Conservation (phyloP, 2,329 filamentous ascomycete genomes). For the Phoma sp. region DNA sequence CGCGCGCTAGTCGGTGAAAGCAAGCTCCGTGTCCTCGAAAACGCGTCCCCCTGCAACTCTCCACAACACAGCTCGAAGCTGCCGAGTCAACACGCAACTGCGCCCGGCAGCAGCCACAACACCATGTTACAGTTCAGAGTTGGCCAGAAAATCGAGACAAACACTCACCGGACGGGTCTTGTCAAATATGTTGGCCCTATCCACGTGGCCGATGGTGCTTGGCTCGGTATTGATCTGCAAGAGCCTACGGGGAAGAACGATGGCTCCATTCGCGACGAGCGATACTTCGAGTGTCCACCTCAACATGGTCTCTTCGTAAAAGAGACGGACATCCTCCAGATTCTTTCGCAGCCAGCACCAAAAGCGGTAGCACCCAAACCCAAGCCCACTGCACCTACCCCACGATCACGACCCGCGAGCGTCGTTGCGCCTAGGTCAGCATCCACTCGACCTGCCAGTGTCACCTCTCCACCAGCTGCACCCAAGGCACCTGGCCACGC, state of each 20-base stretch:
- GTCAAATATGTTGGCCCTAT: conserved; percentile 84
- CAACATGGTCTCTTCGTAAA: conserved; percentile 86
- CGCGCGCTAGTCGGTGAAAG: conserved; percentile 13
- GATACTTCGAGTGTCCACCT: conserved; percentile 82
- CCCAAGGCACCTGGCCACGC: conserved; percentile 11
- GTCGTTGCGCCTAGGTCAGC: conserved; percentile 24
- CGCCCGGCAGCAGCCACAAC: conserved; percentile 11
- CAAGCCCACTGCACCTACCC: conserved; percentile 20
- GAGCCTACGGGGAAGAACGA: conserved; percentile 89
- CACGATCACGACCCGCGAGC: conserved; percentile 34
- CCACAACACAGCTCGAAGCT: conserved; percentile 15
- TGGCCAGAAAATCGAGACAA: conserved; percentile 80
- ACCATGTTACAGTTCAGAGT: conserved; percentile 39
- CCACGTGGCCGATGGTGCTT: conserved; percentile 81
- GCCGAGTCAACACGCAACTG: conserved; percentile 17
- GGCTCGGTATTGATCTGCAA: conserved; percentile 88
- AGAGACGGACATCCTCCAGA: conserved; percentile 68
- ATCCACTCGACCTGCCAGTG: conserved; percentile 20
- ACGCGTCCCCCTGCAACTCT: conserved; percentile 12
- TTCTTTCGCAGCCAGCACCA: conserved; percentile 54
- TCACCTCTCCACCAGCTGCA: conserved; percentile 14
- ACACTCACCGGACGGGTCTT: conserved; percentile 75
- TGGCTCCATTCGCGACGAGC: conserved; percentile 83
- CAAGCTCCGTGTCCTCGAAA: conserved; percentile 11
- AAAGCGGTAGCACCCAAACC: conserved; percentile 20